Evolutionary conservation across 2,329 filamentous ascomycete genomes (phyloP).

Genomic region (Colletotrichum tropicale): DNA sequence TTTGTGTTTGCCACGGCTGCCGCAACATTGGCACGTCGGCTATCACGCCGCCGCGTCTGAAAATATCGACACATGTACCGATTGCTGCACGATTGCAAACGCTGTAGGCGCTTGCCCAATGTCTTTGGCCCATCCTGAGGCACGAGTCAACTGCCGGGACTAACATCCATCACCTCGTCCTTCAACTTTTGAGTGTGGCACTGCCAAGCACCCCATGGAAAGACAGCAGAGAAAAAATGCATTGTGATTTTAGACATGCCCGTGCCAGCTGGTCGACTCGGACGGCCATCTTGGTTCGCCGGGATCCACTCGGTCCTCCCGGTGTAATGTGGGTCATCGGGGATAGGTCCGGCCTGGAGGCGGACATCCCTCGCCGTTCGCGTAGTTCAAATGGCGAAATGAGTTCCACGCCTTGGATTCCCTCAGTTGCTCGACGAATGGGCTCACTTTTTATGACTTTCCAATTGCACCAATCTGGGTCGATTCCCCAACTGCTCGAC

Average conservation of each 20-base stretch:
- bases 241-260: not conserved
- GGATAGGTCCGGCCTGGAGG: not conserved
- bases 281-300: not conserved
- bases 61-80: conserved; percentile 26
- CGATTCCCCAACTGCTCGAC: not conserved
- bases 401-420: not conserved
- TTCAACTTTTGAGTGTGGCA: not conserved
- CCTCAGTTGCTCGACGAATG: not conserved
- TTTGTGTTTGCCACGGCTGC: not conserved
- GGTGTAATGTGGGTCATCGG: not conserved
- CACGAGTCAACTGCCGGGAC: not conserved
- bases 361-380: not conserved
- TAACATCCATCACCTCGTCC: not conserved
- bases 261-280: not conserved
- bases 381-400: not conserved
- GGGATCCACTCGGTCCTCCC: not conserved
- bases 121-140: not conserved
- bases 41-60: not conserved
- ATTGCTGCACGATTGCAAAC: not conserved
- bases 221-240: not conserved
- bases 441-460: not conserved
- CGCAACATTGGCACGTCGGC: not conserved
- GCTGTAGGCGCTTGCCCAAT: conserved; percentile 24
- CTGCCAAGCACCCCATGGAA: not conserved
- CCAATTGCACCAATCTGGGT: not conserved